Base-by-base conservation (phyloP, 257 asterid species). In the Przewalskia tangutica region DNA sequence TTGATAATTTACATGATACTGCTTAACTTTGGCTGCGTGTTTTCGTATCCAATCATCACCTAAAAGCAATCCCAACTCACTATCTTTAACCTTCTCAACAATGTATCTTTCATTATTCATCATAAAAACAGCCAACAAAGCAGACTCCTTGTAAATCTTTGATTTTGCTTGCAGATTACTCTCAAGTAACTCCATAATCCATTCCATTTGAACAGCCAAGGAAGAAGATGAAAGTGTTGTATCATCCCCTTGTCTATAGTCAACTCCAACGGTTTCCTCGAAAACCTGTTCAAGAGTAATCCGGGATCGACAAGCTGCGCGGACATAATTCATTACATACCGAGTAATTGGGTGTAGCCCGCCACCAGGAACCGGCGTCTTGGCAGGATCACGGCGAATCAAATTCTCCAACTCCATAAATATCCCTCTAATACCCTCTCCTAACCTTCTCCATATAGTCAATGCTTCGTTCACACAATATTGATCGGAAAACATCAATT, bases 121-220 rank as follows among this genome's bases (percentile, higher is more conserved):
- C 97, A 93, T 88, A 84, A 96, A 96, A 42, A 96, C 89, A 46
- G 95, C 87, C 82, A 92, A 88, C 85, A 96, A 83, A 42, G 94
- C 90, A 6, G 98, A 55, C 84, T 94, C 98, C 89, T 86, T 86
- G 66, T 96, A 96, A 68, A 89, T 83, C 87, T 93, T 94, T 7
- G 99, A 90, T 83, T 95, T 95, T 2, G 96, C 91, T 90, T 94
- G 97, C 88, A 94, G 85, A 86, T 95, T 95, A 83, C 97, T 94
- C 97, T 91, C 98, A 83, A 95, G 85, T 83, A 95, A 81, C 90
- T 94, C 97, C 98, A 95, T 95, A 16, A 88, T 91, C 99, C 99
- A 94, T 4, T 85, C 93, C 89, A 95, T 91, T 83, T 94, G 97
- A 60, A 91, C 93, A 0, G 90, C 92, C 71, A 95, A 71, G 0